Percentiles rank a stretch among this genome's conserved stretches.
phyloP scores from a whole-genome alignment of 2,329 filamentous ascomycete species.

The Mollisia scopiformis region DNA sequence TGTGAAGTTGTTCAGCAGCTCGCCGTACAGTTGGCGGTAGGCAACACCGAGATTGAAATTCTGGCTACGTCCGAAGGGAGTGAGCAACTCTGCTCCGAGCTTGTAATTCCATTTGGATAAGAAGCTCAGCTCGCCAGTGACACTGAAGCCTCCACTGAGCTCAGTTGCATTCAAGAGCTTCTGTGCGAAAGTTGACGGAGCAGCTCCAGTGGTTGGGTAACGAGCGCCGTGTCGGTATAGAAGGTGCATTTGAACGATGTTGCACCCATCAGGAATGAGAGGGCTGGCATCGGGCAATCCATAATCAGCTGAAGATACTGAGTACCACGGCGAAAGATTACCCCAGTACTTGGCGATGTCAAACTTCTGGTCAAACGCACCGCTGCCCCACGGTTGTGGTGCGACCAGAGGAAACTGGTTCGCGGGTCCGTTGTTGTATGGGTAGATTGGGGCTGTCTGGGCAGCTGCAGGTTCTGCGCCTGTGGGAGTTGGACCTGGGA shows the following conservation, averaged over 20 bases:
- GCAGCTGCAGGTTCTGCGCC: conserved; percentile 13
- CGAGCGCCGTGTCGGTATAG: conserved; percentile 19
- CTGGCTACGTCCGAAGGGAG: conserved; percentile 37
- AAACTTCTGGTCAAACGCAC: conserved; percentile 13
- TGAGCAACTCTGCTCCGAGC: conserved; percentile 17
- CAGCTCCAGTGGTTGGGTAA: conserved; percentile 16
- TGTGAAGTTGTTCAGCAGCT: conserved; percentile 48
- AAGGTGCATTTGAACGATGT: conserved; percentile 18
- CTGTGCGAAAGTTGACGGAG: conserved; percentile 11
- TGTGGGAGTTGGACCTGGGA: conserved; percentile 14
- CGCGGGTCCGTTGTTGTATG: conserved; percentile 17
- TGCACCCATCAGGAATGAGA: conserved; percentile 16
- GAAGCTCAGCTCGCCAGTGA: conserved; percentile 15
- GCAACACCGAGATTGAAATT: conserved; percentile 44
- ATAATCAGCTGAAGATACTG: conserved; percentile 17
- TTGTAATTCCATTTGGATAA: conserved; percentile 16
- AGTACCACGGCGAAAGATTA: conserved; percentile 19
- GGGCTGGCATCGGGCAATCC: conserved; percentile 16
- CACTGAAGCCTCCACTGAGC: conserved; percentile 8
- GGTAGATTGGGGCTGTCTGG: conserved; percentile 12
- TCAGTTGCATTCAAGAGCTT: conserved; percentile 14
- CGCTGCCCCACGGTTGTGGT: conserved; percentile 11
- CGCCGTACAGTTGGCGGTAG: conserved; percentile 45
- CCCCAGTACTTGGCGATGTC: conserved; percentile 20
- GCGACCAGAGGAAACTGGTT: conserved; percentile 17